Evolutionary conservation across 148 eudicot genomes (phyloP), one percentile per base, ranked within the genome.

Genomic region (Camellia granthamiana): DNA sequence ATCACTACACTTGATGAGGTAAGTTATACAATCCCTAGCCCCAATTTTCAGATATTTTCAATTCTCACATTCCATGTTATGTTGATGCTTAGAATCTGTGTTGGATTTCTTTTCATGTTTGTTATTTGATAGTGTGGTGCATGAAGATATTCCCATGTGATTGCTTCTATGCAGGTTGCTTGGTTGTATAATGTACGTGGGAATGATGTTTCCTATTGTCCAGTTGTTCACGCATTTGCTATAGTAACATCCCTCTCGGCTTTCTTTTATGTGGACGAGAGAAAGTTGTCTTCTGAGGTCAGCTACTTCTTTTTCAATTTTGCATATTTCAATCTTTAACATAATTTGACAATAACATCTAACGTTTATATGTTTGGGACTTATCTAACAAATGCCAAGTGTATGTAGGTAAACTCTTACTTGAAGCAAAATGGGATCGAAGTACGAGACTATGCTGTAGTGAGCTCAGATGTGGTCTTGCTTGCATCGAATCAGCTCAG

Each of bases 121-220:
- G n/a, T 79, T 23, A 38, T 54, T 5, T 71, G 58, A 19, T 30
- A 21, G 4, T 10, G 42, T 41, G 49, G 16, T 78, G 51, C 77
- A 47, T 67, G 43, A 49, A 49, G 73, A 55, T 82, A 23, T 77
- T 73, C 44, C 11, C 4, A 56, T 62, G 23, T 67, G 70, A 56
- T 83, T 79, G 72, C 52, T n/a, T 12, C 6, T 69, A 41, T 84
- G 76, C 90, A 96, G 99, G 98, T 96, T 85, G 99, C 97, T 80
- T 96, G 99, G 99, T 74, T 92, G 85, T 93, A 84, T 80, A 96
- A 96, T 80, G 71, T 96, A 74, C 98, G 99, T 75, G 99, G 99
- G 47, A 82, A 78, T 82, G 98, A 96, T 83, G 99, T 96, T 83
- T 84, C 94, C 38, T 93, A 93, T 66, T 89, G 88, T 83, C 98